These are phyloP conservation scores for Blastobotrys robertii DNA, from an alignment of 805 yeast genomes.

Conservation along the genomic window DNA sequence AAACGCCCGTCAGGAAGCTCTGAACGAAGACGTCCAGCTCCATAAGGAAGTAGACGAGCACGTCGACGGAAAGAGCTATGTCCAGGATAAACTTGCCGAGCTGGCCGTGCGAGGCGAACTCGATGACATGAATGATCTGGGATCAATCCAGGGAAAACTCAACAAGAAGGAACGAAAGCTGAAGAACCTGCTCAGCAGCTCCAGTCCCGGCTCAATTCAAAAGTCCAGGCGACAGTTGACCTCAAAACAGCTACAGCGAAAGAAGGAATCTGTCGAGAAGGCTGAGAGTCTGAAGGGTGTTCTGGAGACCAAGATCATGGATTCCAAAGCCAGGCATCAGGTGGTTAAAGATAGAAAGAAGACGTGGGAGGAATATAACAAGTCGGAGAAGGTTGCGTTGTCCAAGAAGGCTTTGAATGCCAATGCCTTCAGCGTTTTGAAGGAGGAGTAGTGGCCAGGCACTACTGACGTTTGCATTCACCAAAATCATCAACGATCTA, in stretches of 20 bases:
- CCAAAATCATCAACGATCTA: no score
- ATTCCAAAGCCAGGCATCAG: slow-evolving; percentile 20
- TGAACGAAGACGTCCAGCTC: slow-evolving; percentile 6
- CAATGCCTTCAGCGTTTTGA: no score
- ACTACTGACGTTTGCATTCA: no score
- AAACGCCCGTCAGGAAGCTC: slow-evolving; percentile 11
- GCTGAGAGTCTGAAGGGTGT: slow-evolving; percentile 19
- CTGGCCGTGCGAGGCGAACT: slow-evolving; percentile 15
- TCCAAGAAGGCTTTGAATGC: no score
- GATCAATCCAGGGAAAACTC: neutral
- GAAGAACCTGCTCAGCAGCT: neutral
- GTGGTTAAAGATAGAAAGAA: slow-evolving; percentile 17
- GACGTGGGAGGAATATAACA: slow-evolving; percentile 7
- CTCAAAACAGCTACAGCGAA: slow-evolving; percentile 15
- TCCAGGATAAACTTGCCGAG: slow-evolving; percentile 20
- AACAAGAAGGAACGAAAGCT: neutral
- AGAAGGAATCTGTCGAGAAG: slow-evolving; percentile 10
- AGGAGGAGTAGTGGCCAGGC: no score
- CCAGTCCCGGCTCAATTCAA: neutral
- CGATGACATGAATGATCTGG: neutral
- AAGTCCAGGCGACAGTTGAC: slow-evolving; percentile 13
- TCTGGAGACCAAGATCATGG: slow-evolving; percentile 21
- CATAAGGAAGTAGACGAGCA: slow-evolving; percentile 1
- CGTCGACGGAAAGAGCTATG: slow-evolving; percentile 16
- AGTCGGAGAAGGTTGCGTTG: no score